Evolutionary conservation across 116 monocot genomes (phyloP), one percentile per base, ranked within the genome.

Genomic region (Cymodocea nodosa): DNA sequence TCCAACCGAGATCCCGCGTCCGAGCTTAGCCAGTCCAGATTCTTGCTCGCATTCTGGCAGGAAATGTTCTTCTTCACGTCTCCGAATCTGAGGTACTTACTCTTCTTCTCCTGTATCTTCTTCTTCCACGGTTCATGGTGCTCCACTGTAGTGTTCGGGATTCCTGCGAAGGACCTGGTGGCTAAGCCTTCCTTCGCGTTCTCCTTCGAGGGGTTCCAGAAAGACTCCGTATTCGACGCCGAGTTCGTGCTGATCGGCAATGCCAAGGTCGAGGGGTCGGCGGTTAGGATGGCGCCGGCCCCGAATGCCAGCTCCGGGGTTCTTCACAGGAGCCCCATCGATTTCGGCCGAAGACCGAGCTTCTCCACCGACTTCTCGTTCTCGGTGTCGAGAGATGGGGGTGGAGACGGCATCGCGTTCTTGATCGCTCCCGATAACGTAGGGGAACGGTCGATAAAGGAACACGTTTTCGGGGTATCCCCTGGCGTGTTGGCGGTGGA

Each of bases 311-410:
- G 83, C 66, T 60, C 56, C 18, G 60, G 72, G 20, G 35, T 86
- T 10, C 60, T 81, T 44, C 82, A 70, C 62, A 63, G 63, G 59
- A 77, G 60, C 17, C 72, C 82, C 61, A 22, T 94, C 51, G 70
- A 63, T 59, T 89, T 89, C 60, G 80, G 79, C 12, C 56, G 69
- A 36, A 87, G 64, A 23, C 84, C 84, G 9, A 80, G 81, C 10
- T 89, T 94, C 66, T 86, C 89, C 18, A 77, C 84, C 30, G 73
- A 78, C 68, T 82, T 89, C 72, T 66, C 80, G 51, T 94, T 89
- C 76, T 80, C 94, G 6, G 16, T 81, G 54, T 69, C 75, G 22
- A 18, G 37, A 0, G 59, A 60, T 3, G 49, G 52, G 7, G 15
- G 60, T 49, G 76, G 68, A 2, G 48, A 65, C 17, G 68, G 58